A percentile compares a stretch with the other conserved stretches of the same genome.
Evolutionary conservation across 2,329 filamentous ascomycete genomes (phyloP).

Genomic region (Dendrostoma leiphaemia): DNA sequence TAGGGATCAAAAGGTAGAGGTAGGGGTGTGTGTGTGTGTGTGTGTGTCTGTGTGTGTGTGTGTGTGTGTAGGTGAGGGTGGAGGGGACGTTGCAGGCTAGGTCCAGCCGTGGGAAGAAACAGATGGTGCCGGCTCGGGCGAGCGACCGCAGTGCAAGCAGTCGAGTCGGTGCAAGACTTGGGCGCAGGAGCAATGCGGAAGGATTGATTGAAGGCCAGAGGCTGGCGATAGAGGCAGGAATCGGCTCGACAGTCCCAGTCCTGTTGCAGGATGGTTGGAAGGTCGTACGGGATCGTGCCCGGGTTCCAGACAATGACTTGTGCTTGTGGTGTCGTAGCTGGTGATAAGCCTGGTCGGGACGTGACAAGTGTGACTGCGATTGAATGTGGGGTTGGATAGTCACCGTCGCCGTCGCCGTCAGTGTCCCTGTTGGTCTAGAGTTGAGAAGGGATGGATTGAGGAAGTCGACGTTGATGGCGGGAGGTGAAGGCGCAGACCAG

Average conservation of each 20-base stretch:
- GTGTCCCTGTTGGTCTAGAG: too few species aligned
- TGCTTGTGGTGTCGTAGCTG: not conserved
- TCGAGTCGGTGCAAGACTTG: conserved; percentile 5
- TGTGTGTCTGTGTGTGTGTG: too few species aligned
- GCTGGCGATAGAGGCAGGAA: too few species aligned
- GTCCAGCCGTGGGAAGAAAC: conserved; percentile 25
- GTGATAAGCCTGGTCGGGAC: not conserved
- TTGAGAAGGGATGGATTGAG: not conserved
- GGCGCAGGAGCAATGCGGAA: conserved; percentile 2
- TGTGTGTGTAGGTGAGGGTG: too few species aligned
- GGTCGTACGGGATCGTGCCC: not conserved
- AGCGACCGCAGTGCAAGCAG: not conserved
- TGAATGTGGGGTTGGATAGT: conserved; percentile 1
- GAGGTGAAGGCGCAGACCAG: not conserved
- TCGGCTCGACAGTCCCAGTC: not conserved
- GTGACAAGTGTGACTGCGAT: not conserved
- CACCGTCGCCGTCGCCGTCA: not conserved
- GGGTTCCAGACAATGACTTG: too few species aligned
- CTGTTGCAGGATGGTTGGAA: conserved; percentile 3
- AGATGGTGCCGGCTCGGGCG: not conserved
- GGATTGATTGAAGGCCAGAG: conserved; percentile 5
- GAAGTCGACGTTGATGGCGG: not conserved
- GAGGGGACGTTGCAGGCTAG: conserved; percentile 11
- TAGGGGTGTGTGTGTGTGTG: not conserved
- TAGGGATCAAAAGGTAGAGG: conserved; percentile 2